Conservation (phyloP, 495 filamentous ascomycete genomes). For the Aspergillus avenaceus region DNA sequence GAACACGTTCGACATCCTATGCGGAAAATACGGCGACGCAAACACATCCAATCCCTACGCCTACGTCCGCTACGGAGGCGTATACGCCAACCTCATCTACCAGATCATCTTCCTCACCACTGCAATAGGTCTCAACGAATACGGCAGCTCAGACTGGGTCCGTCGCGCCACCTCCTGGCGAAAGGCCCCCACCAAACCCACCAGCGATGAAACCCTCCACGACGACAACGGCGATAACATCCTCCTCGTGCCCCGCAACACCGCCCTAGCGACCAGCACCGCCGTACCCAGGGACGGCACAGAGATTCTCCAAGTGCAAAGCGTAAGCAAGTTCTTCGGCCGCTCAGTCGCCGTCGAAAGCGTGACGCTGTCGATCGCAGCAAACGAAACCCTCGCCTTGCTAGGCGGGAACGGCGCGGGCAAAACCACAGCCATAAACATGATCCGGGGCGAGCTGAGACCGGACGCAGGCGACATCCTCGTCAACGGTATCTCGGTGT, state of each 20-base stretch:
- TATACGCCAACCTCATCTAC: not conserved
- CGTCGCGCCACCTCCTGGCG: not conserved
- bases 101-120: not conserved
- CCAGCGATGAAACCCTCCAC: too few relatives aligned
- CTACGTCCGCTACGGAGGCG: not conserved
- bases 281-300: too few relatives aligned
- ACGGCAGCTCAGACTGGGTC: not conserved
- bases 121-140: not conserved
- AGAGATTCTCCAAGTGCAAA: not conserved
- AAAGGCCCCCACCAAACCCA: too few relatives aligned
- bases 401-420: not conserved
- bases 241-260: too few relatives aligned
- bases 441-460: not conserved
- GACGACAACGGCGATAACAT: not conserved
- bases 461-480: not conserved
- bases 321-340: not conserved
- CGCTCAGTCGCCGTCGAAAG: not conserved
- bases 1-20: slow-evolving; percentile 6
- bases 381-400: not conserved
- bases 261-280: too few relatives aligned
- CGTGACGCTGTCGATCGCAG: not conserved
- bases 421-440: not conserved
- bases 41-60: not conserved
- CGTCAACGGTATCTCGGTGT: slow-evolving; percentile 1
- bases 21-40: slow-evolving; percentile 3